phyloP scores from a whole-genome alignment of 148 eudicot genomes.

The Fallopia convolvulus region DNA sequence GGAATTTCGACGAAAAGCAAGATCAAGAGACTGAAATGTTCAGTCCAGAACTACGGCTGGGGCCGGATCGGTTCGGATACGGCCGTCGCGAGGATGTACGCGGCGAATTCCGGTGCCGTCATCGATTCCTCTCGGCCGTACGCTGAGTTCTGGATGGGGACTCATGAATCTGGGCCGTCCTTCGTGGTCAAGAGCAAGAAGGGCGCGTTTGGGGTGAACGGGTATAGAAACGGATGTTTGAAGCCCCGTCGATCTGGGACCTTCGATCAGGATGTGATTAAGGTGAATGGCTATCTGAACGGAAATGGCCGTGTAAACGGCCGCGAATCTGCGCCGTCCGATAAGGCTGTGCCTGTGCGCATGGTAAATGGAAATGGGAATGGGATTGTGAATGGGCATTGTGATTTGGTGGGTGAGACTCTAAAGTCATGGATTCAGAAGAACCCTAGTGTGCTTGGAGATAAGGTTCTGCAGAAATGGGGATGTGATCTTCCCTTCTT shows the following conservation, averaged over 20 bases:
- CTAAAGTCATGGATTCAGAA: slow-evolving; percentile 61
- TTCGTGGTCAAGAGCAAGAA: slow-evolving; percentile 26
- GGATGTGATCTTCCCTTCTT: slow-evolving; percentile 75
- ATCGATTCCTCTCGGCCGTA: slow-evolving; percentile 42
- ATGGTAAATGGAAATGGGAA: slow-evolving; percentile 13
- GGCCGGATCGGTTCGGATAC: slow-evolving; percentile 60
- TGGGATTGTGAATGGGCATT: slow-evolving; percentile 6
- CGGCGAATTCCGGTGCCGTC: slow-evolving; percentile 36
- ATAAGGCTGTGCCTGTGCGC: not conserved
- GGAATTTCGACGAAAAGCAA: slow-evolving; percentile 17
- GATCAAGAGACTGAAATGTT: slow-evolving; percentile 49
- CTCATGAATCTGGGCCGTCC: slow-evolving; percentile 83
- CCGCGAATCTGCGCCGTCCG: not conserved
- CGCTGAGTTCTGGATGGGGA: slow-evolving; percentile 99
- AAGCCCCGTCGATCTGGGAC: slow-evolving; percentile 10
- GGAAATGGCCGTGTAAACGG: not conserved
- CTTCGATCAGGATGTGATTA: not conserved
- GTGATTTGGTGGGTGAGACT: slow-evolving; percentile 28
- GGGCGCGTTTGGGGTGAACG: not conserved
- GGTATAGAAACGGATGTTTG: slow-evolving; percentile 5
- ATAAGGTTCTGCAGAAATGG: slow-evolving; percentile 58
- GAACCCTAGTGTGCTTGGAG: slow-evolving; percentile 67
- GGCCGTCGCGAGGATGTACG: slow-evolving; percentile 45
- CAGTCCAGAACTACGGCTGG: slow-evolving; percentile 81
- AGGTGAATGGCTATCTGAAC: not conserved